Conservation (phyloP, 2,329 filamentous ascomycete genomes). For the Daldinia sp. region DNA sequence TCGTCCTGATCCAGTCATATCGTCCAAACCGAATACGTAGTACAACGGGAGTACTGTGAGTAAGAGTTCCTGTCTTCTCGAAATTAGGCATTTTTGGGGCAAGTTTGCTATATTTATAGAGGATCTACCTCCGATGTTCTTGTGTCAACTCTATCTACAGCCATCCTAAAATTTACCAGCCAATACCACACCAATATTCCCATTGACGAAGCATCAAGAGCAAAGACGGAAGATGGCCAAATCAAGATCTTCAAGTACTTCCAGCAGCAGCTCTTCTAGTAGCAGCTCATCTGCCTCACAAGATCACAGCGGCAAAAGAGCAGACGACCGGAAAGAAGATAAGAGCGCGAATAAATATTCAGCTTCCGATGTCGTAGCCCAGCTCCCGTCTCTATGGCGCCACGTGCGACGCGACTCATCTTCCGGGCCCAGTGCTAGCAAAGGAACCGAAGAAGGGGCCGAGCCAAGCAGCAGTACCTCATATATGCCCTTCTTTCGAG, state of each 20-base stretch:
- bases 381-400: conserved; percentile 11
- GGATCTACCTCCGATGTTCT: neutral
- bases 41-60: neutral
- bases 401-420: conserved; percentile 8
- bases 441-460: neutral
- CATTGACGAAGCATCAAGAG: neutral
- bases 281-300: conserved; percentile 32
- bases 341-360: conserved; percentile 13
- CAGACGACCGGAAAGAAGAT: neutral
- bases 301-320: neutral
- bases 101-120: neutral
- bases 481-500: neutral
- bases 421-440: neutral
- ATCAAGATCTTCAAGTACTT: conserved; percentile 17
- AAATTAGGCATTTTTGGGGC: neutral
- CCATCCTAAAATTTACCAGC: neutral
- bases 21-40: neutral
- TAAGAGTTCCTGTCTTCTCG: neutral
- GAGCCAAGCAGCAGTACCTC: conserved; percentile 4
- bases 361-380: conserved; percentile 6
- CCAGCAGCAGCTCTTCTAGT: conserved; percentile 28
- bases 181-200: neutral
- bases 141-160: neutral
- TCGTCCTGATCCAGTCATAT: neutral
- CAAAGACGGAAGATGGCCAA: conserved; percentile 19